Evolutionary conservation across 495 filamentous ascomycete species (phyloP).

Genomic region (Aspergillus cavernicola): DNA sequence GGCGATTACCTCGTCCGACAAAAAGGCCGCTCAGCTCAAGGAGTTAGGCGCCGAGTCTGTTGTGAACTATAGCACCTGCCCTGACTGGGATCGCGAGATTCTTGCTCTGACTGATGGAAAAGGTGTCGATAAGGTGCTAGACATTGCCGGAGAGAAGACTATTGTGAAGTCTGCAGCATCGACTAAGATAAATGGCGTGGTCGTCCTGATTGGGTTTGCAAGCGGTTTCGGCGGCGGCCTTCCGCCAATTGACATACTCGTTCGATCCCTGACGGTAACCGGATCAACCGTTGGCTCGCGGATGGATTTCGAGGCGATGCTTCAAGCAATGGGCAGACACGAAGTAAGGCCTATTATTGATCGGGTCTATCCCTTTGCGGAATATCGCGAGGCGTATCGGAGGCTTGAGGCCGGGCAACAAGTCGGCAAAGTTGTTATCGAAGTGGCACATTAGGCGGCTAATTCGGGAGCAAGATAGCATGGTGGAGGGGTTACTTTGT

Average conservation of each 20-base stretch:
- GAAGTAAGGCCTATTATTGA: slow-evolving; percentile 21
- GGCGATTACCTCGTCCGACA: slow-evolving; percentile 20
- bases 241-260: slow-evolving; percentile 6
- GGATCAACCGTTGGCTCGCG: slow-evolving; percentile 24
- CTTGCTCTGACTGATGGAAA: slow-evolving; percentile 23
- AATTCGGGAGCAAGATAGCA: too few relatives aligned
- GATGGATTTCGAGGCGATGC: slow-evolving; percentile 20
- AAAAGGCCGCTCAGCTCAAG: slow-evolving; percentile 19
- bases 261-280: slow-evolving; percentile 16
- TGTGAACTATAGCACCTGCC: slow-evolving; percentile 28
- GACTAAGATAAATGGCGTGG: slow-evolving; percentile 40
- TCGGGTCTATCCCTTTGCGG: slow-evolving; percentile 25
- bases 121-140: slow-evolving; percentile 39
- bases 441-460: neutral
- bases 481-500: too few relatives aligned
- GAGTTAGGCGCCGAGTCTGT: slow-evolving; percentile 18
- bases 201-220: slow-evolving; percentile 41
- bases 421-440: slow-evolving; percentile 31
- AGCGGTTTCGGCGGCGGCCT: slow-evolving; percentile 11
- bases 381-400: slow-evolving; percentile 20
- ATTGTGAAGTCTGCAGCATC: slow-evolving; percentile 36
- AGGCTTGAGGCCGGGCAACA: slow-evolving; percentile 13
- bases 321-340: slow-evolving; percentile 11
- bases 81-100: slow-evolving; percentile 28
- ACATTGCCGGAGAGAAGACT: slow-evolving; percentile 47